Evolutionary conservation across 768 basidiomycete species (phyloP).

Genomic region (Macrolepiota fuliginosa): DNA sequence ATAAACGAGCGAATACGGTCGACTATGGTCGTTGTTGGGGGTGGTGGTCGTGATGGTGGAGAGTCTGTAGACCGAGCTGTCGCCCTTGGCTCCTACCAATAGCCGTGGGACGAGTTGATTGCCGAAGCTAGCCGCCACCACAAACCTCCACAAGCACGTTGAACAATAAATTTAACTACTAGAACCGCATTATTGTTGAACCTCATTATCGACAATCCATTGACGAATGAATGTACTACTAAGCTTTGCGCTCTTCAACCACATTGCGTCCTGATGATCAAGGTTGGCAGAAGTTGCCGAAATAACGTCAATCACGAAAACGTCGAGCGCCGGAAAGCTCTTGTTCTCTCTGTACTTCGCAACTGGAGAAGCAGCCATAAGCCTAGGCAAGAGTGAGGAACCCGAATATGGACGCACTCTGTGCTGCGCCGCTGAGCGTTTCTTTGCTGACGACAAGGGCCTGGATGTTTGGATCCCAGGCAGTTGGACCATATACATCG

Average conservation of each 20-base stretch:
- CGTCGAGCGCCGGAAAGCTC: slow-evolving; percentile 54
- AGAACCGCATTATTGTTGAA: slow-evolving; percentile 3
- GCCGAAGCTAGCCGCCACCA: not conserved
- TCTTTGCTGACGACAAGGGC: slow-evolving; percentile 91
- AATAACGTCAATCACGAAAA: slow-evolving; percentile 89
- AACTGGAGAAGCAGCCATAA: slow-evolving; percentile 40
- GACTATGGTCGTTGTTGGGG: not conserved
- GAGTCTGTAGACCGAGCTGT: not conserved
- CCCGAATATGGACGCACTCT: slow-evolving; percentile 49
- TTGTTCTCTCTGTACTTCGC: slow-evolving; percentile 56
- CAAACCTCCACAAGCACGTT: not conserved
- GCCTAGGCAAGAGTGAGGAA: not conserved
- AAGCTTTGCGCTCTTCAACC: slow-evolving; percentile 81
- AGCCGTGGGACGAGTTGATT: not conserved
- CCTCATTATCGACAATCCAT: slow-evolving; percentile 62
- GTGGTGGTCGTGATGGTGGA: not conserved
- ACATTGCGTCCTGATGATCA: slow-evolving; percentile 63
- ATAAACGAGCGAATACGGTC: slow-evolving; percentile 11
- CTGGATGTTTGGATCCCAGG: slow-evolving; percentile 83
- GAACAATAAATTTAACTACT: not conserved
- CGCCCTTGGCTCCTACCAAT: not conserved
- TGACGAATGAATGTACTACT: slow-evolving; percentile 91
- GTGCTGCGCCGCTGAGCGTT: slow-evolving; percentile 70
- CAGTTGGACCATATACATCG: slow-evolving; percentile 93
- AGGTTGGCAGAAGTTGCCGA: slow-evolving; percentile 59